Evolutionary conservation across 108 stramenopile genomes (phyloP).

Genomic region (Nitzschia putrida): DNA sequence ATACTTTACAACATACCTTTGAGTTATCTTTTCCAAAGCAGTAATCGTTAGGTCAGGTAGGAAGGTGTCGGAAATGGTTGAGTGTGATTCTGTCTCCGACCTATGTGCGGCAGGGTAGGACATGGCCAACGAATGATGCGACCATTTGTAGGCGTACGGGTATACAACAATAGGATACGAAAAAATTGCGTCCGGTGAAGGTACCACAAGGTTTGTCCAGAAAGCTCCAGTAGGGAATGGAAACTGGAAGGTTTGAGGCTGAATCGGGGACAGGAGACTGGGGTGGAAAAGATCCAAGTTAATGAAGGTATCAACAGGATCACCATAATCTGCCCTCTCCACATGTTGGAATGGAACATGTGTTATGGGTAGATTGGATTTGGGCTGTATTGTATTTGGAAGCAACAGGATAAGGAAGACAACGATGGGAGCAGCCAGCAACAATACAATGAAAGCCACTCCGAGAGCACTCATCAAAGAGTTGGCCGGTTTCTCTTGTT

Average conservation of each 20-base stretch:
- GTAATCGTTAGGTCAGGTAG: conserved; percentile 69
- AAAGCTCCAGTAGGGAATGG: conserved; percentile 90
- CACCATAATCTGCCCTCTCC: conserved; percentile 60
- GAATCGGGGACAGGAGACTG: conserved; percentile 39
- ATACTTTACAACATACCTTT: conserved; percentile 61
- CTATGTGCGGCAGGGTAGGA: conserved; percentile 77
- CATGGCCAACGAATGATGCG: conserved; percentile 53
- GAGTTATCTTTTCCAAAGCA: conserved; percentile 42
- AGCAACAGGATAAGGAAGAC: conserved; percentile 15
- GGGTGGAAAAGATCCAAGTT: conserved; percentile 68
- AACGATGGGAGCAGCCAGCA: conserved; percentile 10
- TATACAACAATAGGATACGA: conserved; percentile 83
- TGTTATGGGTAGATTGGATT: too few species aligned
- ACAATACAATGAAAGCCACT: conserved; percentile 12
- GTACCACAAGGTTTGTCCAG: conserved; percentile 84
- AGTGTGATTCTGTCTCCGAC: conserved; percentile 30
- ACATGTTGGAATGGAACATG: conserved; percentile 56
- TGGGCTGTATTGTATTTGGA: conserved; percentile 15
- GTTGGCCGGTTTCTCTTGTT: not conserved
- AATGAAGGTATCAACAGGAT: conserved; percentile 62
- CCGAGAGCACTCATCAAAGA: not conserved
- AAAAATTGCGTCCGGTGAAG: conserved; percentile 42
- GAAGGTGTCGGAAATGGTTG: conserved; percentile 62
- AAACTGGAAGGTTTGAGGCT: conserved; percentile 36
- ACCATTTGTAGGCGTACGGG: conserved; percentile 84